A percentile compares a stretch with the other conserved stretches of the same genome.
Evolutionary conservation across 495 filamentous ascomycete species (phyloP).

Genomic region (Penicillium psychrofluorescens): DNA sequence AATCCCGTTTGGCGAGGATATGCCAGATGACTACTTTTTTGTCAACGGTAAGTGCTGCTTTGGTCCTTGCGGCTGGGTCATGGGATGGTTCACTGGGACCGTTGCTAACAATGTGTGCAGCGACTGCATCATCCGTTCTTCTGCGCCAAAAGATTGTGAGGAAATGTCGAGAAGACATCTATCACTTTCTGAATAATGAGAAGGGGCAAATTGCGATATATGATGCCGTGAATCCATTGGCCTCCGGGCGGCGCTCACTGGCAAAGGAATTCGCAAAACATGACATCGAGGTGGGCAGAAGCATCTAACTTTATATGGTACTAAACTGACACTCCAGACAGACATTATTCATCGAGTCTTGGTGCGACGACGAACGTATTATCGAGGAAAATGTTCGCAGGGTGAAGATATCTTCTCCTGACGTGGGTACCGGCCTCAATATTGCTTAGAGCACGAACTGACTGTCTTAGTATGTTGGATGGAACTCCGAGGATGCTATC

Average conservation of each 20-base stretch:
- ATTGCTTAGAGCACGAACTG: conserved; percentile 8
- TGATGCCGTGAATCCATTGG: conserved; percentile 93
- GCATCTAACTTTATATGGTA: neutral
- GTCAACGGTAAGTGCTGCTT: conserved; percentile 57
- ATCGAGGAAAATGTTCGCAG: conserved; percentile 95
- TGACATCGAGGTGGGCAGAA: conserved; percentile 67
- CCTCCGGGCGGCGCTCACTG: conserved; percentile 73
- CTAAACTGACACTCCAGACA: conserved; percentile 20
- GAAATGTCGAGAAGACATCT: conserved; percentile 95
- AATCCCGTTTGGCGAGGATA: conserved; percentile 74
- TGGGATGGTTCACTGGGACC: neutral
- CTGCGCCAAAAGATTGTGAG: conserved; percentile 94
- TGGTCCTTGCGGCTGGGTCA: neutral
- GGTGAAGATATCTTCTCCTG: conserved; percentile 98
- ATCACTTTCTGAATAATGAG: conserved; percentile 89
- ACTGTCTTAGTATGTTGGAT: conserved; percentile 64
- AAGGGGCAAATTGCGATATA: conserved; percentile 99
- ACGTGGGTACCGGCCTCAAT: conserved; percentile 45
- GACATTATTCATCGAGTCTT: conserved; percentile 95
- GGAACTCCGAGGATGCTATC: conserved; percentile 86
- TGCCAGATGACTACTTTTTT: conserved; percentile 97
- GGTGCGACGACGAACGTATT: conserved; percentile 84
- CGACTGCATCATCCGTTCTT: conserved; percentile 77
- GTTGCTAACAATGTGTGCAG: conserved; percentile 24
- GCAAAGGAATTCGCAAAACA: conserved; percentile 96